A percentile compares a stretch with the other conserved stretches of the same genome.
Evolutionary conservation across 2,329 filamentous ascomycete species (phyloP).

Genomic region (Curvularia hawaiiensis): DNA sequence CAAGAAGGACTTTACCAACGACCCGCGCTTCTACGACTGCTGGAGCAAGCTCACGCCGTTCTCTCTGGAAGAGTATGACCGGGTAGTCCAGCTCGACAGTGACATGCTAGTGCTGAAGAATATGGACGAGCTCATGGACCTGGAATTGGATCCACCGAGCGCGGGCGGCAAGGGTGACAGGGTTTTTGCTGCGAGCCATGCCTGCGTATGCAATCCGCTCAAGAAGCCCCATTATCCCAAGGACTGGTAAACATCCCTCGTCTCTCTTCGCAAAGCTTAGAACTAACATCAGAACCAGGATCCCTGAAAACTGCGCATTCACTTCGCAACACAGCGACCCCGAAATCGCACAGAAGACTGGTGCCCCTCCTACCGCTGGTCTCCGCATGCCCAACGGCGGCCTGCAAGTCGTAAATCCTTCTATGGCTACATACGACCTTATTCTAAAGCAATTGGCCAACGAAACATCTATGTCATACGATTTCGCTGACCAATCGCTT

Average conservation of each 20-base stretch:
- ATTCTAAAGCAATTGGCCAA: slow-evolving; percentile 56
- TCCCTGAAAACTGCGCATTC: slow-evolving; percentile 65
- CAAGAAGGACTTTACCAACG: slow-evolving; percentile 71
- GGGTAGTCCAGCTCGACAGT: slow-evolving; percentile 83
- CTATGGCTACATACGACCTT: slow-evolving; percentile 56
- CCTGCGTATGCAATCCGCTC: slow-evolving; percentile 85
- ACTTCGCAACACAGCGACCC: slow-evolving; percentile 61
- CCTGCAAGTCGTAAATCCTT: slow-evolving; percentile 66
- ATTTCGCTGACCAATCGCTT: slow-evolving; percentile 65
- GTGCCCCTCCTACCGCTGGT: slow-evolving; percentile 57
- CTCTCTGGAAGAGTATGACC: slow-evolving; percentile 73
- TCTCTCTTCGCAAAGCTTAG: background rate
- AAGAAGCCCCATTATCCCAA: slow-evolving; percentile 78
- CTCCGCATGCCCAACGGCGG: slow-evolving; percentile 66
- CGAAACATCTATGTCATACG: slow-evolving; percentile 56
- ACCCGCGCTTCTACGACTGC: slow-evolving; percentile 86
- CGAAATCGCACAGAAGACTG: slow-evolving; percentile 57
- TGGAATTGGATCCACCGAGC: slow-evolving; percentile 68
- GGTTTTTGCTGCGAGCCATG: slow-evolving; percentile 83
- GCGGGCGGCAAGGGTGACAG: slow-evolving; percentile 60
- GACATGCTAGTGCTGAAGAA: slow-evolving; percentile 85
- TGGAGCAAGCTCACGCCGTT: slow-evolving; percentile 89
- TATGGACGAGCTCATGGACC: slow-evolving; percentile 93
- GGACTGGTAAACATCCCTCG: slow-evolving; percentile 61
- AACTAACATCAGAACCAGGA: slow-evolving; percentile 31